A percentile compares a stretch with the other conserved stretches of the same genome.
Conservation (phyloP, 805 yeast genomes). For the Ogataea minuta region DNA sequence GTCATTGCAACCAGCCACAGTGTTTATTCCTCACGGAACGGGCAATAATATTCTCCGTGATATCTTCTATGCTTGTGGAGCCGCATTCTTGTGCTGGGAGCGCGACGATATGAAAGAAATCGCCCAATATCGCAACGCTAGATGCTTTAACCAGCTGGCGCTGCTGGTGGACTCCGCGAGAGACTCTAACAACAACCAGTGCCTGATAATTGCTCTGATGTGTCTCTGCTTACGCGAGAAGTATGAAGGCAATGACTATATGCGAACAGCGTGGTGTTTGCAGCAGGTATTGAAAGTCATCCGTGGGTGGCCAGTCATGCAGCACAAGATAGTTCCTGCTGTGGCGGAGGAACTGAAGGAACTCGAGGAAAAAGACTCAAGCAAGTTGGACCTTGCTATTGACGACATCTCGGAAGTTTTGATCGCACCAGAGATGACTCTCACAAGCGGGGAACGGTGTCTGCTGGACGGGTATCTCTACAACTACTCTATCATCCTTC, state of each 20-base stretch:
- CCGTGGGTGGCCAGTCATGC: constrained; percentile 23
- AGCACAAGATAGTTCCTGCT: neutral
- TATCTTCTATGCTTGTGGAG: constrained; percentile 40
- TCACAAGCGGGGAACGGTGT: constrained; percentile 31
- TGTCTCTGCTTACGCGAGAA: constrained; percentile 39
- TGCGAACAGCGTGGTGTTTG: constrained; percentile 33
- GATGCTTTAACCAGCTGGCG: constrained; percentile 23
- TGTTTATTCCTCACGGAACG: constrained; percentile 38
- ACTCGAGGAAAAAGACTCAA: neutral
- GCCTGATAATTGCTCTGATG: constrained; percentile 41
- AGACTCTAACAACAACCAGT: constrained; percentile 32
- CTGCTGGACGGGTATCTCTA: constrained; percentile 43
- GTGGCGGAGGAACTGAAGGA: too few species aligned
- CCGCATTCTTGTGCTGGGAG: constrained; percentile 36
- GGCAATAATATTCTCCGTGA: constrained; percentile 25
- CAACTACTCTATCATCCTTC: constrained; percentile 38
- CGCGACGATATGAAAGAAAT: constrained; percentile 26
- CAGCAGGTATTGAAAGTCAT: constrained; percentile 36
- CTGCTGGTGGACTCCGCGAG: constrained; percentile 19
- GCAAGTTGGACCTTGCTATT: constrained; percentile 1
- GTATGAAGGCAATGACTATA: constrained; percentile 27
- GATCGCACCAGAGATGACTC: neutral
- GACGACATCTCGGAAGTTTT: constrained; percentile 6
- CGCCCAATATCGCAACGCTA: constrained; percentile 24
- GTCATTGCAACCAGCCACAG: constrained; percentile 38